Evolutionary conservation across 176 grass and related monocot species (phyloP).

Genomic region (Bothriochloa decipiens): DNA sequence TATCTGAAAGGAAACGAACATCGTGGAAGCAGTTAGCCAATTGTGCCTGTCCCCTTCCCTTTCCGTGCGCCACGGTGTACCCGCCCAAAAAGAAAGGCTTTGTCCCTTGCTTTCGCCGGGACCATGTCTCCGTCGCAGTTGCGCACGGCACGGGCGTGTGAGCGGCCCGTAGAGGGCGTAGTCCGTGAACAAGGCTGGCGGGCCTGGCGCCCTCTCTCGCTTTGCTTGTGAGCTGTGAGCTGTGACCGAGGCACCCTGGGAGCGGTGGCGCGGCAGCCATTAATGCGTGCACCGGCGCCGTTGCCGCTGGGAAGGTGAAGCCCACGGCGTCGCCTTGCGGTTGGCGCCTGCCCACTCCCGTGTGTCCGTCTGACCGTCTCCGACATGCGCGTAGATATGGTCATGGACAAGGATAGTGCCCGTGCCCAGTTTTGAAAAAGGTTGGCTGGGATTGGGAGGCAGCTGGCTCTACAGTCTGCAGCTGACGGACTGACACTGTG

Average conservation of each 20-base stretch:
- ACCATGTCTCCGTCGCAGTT: background rate
- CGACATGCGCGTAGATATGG: conserved; percentile 9
- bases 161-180: conserved; percentile 1
- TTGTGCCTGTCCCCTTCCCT: background rate
- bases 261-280: conserved; percentile 16
- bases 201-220: too few species aligned
- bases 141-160: background rate
- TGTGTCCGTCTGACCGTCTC: conserved; percentile 14
- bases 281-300: conserved; percentile 49
- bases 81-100: conserved; percentile 46
- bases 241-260: background rate
- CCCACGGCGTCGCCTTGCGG: conserved; percentile 42
- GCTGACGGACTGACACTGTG: background rate
- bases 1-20: conserved; percentile 31
- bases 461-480: conserved; percentile 7
- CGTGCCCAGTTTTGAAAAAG: background rate
- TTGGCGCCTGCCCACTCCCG: conserved; percentile 40
- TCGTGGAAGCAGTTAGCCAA: background rate
- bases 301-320: conserved; percentile 39
- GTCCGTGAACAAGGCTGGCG: conserved; percentile 29
- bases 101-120: conserved; percentile 30
- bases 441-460: background rate
- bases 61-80: conserved; percentile 32
- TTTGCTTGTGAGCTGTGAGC: conserved; percentile 43
- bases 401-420: conserved; percentile 10